Percentiles rank a stretch among this genome's conserved stretches.
These are phyloP conservation scores for Phytophthora pseudosyringae DNA, from an alignment of 352 stramenopile species.

Conservation along the genomic window DNA sequence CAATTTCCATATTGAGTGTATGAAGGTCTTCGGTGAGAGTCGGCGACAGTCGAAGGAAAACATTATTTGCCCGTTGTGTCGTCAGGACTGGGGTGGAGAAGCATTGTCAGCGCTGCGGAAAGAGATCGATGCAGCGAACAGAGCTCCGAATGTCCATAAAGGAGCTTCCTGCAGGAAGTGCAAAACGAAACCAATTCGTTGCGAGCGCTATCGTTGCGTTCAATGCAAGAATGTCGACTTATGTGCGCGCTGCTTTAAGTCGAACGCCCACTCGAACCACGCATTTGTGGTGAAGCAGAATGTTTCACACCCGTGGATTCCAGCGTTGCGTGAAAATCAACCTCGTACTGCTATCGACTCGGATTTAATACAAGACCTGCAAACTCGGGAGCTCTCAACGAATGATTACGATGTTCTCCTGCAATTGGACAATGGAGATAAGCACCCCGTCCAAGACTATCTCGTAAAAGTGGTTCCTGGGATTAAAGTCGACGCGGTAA, in stretches of 20 bases:
- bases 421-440: conserved; percentile 67
- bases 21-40: conserved; percentile 88
- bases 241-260: conserved; percentile 78
- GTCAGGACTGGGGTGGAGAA: conserved; percentile 78
- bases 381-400: conserved; percentile 80
- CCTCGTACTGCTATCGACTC: conserved; percentile 30
- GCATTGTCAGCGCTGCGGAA: conserved; percentile 71
- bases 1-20: conserved; percentile 45
- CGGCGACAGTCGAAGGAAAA: conserved; percentile 83
- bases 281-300: conserved; percentile 78
- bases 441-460: conserved; percentile 75
- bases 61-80: conserved; percentile 86
- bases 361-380: conserved; percentile 64
- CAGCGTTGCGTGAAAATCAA: conserved; percentile 47
- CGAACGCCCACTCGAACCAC: conserved; percentile 69
- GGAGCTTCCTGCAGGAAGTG: conserved; percentile 70
- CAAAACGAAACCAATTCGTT: conserved; percentile 77
- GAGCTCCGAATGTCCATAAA: conserved; percentile 78
- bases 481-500: conserved; percentile 46
- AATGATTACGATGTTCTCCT: conserved; percentile 86
- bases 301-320: conserved; percentile 62
- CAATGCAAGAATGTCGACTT: conserved; percentile 83
- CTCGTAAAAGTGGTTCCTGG: conserved; percentile 61
- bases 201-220: conserved; percentile 80
- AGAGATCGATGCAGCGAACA: conserved; percentile 77